These are phyloP conservation scores for Backusella liffmaniae DNA, from an alignment of 192 early-diverging fungal species.

Conservation along the genomic window DNA sequence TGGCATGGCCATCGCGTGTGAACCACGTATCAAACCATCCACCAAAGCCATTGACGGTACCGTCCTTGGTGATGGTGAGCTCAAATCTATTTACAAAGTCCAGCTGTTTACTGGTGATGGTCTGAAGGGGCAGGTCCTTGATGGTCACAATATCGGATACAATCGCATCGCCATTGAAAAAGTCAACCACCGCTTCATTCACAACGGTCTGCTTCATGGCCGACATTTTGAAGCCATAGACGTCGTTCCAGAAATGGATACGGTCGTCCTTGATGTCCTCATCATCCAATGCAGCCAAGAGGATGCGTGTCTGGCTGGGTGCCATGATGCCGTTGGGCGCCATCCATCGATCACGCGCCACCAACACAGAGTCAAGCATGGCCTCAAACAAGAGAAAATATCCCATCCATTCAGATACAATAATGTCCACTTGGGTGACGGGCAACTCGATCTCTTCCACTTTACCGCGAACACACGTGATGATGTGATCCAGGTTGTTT, in stretches of 20 bases:
- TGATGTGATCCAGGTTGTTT: conserved; percentile 68
- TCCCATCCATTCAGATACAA: conserved; percentile 94
- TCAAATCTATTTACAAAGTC: conserved; percentile 74
- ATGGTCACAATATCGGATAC: conserved; percentile 64
- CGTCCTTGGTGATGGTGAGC: conserved; percentile 59
- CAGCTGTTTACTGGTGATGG: conserved; percentile 62
- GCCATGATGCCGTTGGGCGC: conserved; percentile 60
- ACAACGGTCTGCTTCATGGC: conserved; percentile 76
- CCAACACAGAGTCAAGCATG: conserved; percentile 88
- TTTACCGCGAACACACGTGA: conserved; percentile 64
- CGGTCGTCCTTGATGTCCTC: conserved; percentile 76
- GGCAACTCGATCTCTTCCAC: conserved; percentile 80
- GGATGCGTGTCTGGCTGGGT: conserved; percentile 70
- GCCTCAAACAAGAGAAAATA: conserved; percentile 90
- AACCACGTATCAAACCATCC: conserved; percentile 97
- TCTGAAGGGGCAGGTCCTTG: conserved; percentile 73
- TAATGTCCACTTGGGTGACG: conserved; percentile 76
- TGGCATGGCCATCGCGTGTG: conserved; percentile 56
- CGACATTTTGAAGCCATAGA: conserved; percentile 94
- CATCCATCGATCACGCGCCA: conserved; percentile 80
- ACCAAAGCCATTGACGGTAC: conserved; percentile 72
- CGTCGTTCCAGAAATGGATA: conserved; percentile 81
- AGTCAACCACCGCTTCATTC: conserved; percentile 81
- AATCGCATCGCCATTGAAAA: conserved; percentile 66
- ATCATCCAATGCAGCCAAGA: conserved; percentile 73